Percentiles rank a stretch among this genome's conserved stretches.
phyloP scores from a whole-genome alignment of 441 rosid species.

The Erodium trifolium region DNA sequence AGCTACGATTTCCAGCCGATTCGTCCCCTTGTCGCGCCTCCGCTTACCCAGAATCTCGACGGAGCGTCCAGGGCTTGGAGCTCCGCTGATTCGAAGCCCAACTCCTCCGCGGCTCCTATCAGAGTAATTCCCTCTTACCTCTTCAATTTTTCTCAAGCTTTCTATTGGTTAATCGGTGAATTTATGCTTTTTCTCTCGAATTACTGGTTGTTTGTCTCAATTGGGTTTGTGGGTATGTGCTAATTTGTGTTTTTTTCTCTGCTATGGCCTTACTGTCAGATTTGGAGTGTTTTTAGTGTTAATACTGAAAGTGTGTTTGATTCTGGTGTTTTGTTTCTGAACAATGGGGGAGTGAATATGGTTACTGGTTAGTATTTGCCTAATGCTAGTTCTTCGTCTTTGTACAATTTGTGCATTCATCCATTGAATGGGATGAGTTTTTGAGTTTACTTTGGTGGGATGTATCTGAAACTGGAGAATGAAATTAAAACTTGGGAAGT shows the following conservation, averaged over 20 bases:
- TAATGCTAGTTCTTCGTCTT: neutral
- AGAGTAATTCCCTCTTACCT: conserved; percentile 24
- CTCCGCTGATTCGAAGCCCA: conserved; percentile 35
- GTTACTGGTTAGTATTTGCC: no score
- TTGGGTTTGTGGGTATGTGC: no score
- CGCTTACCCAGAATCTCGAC: conserved; percentile 20
- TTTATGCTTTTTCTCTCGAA: neutral
- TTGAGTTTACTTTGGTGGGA: neutral
- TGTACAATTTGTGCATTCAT: neutral
- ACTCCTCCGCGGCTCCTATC: conserved; percentile 26
- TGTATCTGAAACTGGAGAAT: neutral
- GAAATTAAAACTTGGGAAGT: neutral
- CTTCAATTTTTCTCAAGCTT: neutral
- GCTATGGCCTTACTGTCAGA: no score
- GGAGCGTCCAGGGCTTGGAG: conserved; percentile 43
- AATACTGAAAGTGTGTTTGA: no score
- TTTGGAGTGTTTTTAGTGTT: no score
- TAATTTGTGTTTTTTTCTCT: no score
- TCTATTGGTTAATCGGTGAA: neutral
- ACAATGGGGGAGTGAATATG: no score
- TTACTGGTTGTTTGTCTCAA: neutral
- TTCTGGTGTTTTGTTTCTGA: no score
- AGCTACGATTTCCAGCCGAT: conserved; percentile 86
- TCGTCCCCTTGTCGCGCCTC: conserved; percentile 33
- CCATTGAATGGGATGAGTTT: neutral